These are phyloP conservation scores for Climacium dendroides DNA, from an alignment of 225 moss, liverwort and hornwort species.

Conservation along the genomic window DNA sequence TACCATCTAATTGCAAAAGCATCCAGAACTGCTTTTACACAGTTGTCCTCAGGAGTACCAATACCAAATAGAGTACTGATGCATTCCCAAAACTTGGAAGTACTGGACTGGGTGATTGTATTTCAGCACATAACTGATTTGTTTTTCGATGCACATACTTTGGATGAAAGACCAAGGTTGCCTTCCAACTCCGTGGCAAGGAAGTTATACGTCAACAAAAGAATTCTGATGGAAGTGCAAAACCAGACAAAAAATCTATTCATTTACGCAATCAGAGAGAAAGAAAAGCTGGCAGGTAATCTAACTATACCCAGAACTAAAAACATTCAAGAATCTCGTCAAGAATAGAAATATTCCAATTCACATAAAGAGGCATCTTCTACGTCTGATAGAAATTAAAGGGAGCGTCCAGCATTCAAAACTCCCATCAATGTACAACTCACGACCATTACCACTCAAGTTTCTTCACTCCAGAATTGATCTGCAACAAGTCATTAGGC, in stretches of 20 bases:
- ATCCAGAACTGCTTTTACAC: background rate
- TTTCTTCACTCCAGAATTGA: background rate
- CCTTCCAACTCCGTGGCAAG: background rate
- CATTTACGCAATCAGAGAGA: background rate
- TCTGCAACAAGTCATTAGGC: background rate
- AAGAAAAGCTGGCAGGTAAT: background rate
- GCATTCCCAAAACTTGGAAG: background rate
- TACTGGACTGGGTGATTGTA: background rate
- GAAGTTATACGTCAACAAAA: background rate
- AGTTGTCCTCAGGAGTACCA: background rate
- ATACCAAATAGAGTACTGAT: background rate
- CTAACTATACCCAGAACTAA: background rate
- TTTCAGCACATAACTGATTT: background rate
- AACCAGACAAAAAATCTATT: background rate
- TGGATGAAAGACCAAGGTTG: background rate
- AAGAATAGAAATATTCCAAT: background rate
- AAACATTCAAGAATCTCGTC: background rate
- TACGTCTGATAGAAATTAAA: background rate
- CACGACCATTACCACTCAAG: background rate
- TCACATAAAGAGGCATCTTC: background rate
- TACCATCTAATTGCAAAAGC: background rate
- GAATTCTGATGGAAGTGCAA: background rate
- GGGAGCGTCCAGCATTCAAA: background rate
- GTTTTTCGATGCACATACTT: background rate
- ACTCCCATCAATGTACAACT: background rate